Evolutionary conservation across 192 early-diverging fungal genomes (phyloP).

Genomic region (Linnemannia exigua): DNA sequence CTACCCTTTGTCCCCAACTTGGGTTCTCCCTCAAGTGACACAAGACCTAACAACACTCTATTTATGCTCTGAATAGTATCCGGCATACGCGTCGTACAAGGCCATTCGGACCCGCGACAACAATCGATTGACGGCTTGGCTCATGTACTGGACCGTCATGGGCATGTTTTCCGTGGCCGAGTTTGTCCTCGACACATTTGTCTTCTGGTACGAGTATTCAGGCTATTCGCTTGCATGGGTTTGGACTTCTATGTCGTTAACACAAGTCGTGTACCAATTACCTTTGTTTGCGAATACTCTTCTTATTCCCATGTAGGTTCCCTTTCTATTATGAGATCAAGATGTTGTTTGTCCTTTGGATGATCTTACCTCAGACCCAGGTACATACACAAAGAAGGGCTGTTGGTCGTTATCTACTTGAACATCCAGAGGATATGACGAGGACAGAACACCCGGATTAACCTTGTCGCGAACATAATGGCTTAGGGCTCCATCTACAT

Average conservation of each 20-base stretch:
- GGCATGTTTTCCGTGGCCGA: constrained; percentile 44
- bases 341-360: constrained; percentile 47
- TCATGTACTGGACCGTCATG: constrained; percentile 58
- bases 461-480: constrained; percentile 1
- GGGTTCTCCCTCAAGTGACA: neutral
- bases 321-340: constrained; percentile 57
- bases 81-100: constrained; percentile 56
- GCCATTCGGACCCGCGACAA: constrained; percentile 38
- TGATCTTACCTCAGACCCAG: constrained; percentile 54
- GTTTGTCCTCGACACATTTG: constrained; percentile 45
- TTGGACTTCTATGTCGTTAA: no score
- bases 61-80: constrained; percentile 25
- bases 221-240: no score
- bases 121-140: constrained; percentile 46
- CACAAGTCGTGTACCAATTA: no score
- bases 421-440: neutral
- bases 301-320: constrained; percentile 22
- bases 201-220: constrained; percentile 35
- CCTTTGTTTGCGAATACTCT: neutral
- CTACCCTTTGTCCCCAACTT: no score
- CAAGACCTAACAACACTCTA: neutral
- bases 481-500: constrained; percentile 51
- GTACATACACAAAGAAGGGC: constrained; percentile 9
- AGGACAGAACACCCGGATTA: neutral
- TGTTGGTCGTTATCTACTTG: neutral